Evolutionary conservation across 1,284 basidiomycete species (phyloP).

Genomic region (Cutaneotrichosporon dermatis): DNA sequence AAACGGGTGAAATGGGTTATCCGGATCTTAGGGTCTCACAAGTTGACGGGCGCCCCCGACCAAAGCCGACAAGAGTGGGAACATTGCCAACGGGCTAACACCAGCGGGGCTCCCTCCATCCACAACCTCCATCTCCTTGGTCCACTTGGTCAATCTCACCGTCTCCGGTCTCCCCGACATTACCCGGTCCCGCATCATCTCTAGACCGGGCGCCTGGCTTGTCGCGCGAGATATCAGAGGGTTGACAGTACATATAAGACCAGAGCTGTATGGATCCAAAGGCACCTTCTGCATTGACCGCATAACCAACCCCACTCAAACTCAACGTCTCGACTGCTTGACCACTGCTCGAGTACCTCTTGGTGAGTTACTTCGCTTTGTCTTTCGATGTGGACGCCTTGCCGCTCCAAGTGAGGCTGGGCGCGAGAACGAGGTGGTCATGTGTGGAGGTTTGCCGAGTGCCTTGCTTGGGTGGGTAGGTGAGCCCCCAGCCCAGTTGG

Average conservation of each 20-base stretch:
- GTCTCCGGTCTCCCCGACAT: constrained; percentile 1
- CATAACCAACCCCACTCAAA: background rate
- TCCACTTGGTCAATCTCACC: background rate
- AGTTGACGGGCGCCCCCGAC: background rate
- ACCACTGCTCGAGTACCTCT: constrained; percentile 3
- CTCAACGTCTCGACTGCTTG: constrained; percentile 2
- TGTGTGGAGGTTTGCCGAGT: background rate
- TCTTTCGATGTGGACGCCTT: background rate
- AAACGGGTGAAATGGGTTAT: too few relatives aligned
- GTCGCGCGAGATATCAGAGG: too few relatives aligned
- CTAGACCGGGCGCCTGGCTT: background rate
- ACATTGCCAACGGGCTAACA: background rate
- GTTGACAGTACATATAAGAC: background rate
- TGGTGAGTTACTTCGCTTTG: background rate
- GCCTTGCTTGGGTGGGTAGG: too few relatives aligned
- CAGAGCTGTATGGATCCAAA: background rate
- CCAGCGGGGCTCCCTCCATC: background rate
- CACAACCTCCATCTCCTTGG: background rate
- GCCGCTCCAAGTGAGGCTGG: too few relatives aligned
- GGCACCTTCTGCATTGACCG: constrained; percentile 1
- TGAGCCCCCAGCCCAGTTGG: too few relatives aligned
- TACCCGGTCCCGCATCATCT: background rate
- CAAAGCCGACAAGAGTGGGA: background rate
- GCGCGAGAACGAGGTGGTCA: background rate
- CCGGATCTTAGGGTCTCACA: too few relatives aligned